These are phyloP conservation scores for Chenopodium quinoa DNA, from an alignment of 148 eudicot species.

Conservation along the genomic window DNA sequence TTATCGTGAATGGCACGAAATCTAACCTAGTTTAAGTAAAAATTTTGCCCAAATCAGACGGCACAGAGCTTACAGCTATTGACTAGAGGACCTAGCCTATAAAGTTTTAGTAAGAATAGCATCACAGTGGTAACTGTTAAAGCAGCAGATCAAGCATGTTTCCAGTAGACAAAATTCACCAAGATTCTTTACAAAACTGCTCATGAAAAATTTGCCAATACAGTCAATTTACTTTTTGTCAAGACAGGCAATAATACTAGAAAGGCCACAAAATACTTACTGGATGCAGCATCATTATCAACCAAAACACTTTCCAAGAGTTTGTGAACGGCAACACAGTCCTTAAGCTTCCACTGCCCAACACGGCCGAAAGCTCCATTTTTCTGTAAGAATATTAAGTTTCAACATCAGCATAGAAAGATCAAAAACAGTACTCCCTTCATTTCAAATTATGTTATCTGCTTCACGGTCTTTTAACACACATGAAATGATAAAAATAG, in stretches of 20 bases:
- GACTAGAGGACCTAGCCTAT: neutral
- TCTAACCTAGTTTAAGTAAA: too few species aligned
- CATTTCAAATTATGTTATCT: neutral
- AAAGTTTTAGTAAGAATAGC: neutral
- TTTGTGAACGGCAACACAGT: slow-evolving; percentile 74
- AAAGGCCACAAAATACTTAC: slow-evolving; percentile 43
- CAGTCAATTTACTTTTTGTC: neutral
- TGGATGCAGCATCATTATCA: slow-evolving; percentile 70
- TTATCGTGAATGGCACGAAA: too few species aligned
- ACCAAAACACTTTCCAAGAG: slow-evolving; percentile 47
- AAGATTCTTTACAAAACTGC: neutral
- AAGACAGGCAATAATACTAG: neutral
- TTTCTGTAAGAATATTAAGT: slow-evolving; percentile 33
- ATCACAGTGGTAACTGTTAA: neutral
- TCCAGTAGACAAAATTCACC: neutral
- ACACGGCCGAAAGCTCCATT: slow-evolving; percentile 56
- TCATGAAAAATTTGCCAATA: neutral
- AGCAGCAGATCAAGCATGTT: neutral
- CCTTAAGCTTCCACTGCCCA: slow-evolving; percentile 65
- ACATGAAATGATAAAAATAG: neutral
- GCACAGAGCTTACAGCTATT: neutral
- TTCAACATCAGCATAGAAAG: neutral
- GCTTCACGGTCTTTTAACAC: neutral
- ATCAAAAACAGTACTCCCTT: neutral
- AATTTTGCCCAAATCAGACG: neutral